Evolutionary conservation across 2,329 filamentous ascomycete species (phyloP).

Genomic region (Epichloe sp.): DNA sequence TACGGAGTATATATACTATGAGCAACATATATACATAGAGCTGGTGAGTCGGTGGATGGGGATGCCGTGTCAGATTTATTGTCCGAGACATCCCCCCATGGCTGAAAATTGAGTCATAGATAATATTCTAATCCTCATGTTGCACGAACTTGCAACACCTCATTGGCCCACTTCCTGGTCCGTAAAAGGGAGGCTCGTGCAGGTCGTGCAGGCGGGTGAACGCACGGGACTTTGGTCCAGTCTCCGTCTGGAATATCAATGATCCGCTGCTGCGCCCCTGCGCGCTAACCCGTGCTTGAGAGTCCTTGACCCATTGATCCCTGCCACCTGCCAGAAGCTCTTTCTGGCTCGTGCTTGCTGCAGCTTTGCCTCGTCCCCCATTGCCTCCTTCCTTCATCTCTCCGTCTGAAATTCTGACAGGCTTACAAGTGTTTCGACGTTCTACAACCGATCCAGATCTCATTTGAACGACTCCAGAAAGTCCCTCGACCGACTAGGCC

Average conservation of each 20-base stretch:
- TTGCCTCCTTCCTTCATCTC: not conserved
- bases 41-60: not conserved
- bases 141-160: too few relatives aligned
- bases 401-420: not conserved
- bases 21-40: not conserved
- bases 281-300: not conserved
- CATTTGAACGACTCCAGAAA: not conserved
- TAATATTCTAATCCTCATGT: too few relatives aligned
- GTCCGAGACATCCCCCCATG: not conserved
- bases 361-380: not conserved
- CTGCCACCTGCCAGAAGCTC: conserved; percentile 1
- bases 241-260: not conserved
- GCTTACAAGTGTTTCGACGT: not conserved
- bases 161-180: too few relatives aligned
- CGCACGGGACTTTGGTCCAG: not conserved
- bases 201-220: not conserved
- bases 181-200: not conserved
- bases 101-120: not conserved
- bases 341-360: not conserved
- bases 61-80: not conserved
- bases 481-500: not conserved
- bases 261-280: not conserved
- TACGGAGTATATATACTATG: not conserved
- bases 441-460: not conserved
- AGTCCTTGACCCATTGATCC: not conserved